Evolutionary conservation across 345 rosid genomes (phyloP).

Genomic region (Brassica nigra): DNA sequence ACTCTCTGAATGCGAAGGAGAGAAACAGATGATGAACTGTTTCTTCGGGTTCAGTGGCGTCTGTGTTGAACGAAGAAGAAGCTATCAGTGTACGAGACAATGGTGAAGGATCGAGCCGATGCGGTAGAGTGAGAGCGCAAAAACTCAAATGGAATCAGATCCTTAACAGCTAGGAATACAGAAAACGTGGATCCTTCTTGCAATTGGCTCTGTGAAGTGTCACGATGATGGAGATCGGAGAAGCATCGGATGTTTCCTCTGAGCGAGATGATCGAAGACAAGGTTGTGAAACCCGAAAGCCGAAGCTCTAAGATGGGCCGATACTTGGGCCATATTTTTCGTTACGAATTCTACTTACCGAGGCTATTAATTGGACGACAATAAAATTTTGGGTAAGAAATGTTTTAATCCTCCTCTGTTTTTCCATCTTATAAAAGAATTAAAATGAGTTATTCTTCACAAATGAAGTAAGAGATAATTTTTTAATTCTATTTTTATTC

Average conservation of each 20-base stretch:
- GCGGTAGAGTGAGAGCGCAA: constrained; percentile 18
- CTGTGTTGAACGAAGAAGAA: constrained; percentile 9
- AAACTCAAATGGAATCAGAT: constrained; percentile 29
- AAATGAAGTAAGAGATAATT: too few species aligned
- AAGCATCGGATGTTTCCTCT: constrained; percentile 21
- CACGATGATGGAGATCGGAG: constrained; percentile 29
- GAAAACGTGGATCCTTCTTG: constrained; percentile 7
- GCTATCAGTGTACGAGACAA: constrained; percentile 22
- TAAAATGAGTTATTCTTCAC: too few species aligned
- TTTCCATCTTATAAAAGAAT: too few species aligned
- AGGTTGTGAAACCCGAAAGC: constrained; percentile 16
- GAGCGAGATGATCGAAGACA: constrained; percentile 32
- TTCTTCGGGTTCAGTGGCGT: not conserved
- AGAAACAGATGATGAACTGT: constrained; percentile 1
- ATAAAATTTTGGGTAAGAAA: too few species aligned
- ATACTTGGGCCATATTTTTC: not conserved
- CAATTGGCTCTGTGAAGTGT: constrained; percentile 10
- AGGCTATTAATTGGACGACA: not conserved
- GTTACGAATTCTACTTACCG: not conserved
- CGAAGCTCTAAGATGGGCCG: constrained; percentile 28
- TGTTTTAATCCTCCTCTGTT: too few species aligned
- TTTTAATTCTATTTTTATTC: too few species aligned
- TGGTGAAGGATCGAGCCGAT: constrained; percentile 25
- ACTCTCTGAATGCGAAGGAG: constrained; percentile 5
- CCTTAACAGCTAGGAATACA: not conserved